A percentile compares a stretch with the other conserved stretches of the same genome.
phyloP scores from a whole-genome alignment of 225 moss, liverwort and hornwort genomes.

The Climacium dendroides region DNA sequence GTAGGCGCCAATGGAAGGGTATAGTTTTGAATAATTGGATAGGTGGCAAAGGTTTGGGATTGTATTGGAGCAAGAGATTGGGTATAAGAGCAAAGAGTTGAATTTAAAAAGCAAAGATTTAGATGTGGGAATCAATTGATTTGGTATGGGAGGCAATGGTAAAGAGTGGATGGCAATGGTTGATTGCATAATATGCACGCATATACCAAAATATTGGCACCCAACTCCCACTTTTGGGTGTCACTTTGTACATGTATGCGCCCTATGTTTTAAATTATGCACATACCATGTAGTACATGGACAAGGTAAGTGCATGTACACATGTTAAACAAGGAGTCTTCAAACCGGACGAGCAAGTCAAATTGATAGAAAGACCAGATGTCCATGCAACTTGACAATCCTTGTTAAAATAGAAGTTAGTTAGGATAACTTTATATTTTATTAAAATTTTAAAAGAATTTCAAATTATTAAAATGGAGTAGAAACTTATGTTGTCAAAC shows the following conservation, averaged over 20 bases:
- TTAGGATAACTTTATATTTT: not conserved
- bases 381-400: not conserved
- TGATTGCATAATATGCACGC: not conserved
- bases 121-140: no score
- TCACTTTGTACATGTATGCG: not conserved
- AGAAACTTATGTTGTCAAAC: not conserved
- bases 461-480: not conserved
- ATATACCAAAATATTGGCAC: not conserved
- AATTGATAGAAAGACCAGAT: not conserved
- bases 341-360: accelerated
- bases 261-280: not conserved
- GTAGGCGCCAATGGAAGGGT: accelerated
- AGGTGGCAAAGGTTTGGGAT: not conserved
- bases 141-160: no score
- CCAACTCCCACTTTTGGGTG: not conserved
- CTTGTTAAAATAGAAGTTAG: accelerated
- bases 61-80: no score
- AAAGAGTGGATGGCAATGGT: accelerated
- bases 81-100: not conserved
- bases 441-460: not conserved
- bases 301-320: not conserved
- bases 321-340: not conserved
- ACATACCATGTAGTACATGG: not conserved
- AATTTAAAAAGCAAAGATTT: not conserved
- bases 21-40: not conserved